Conservation (phyloP, 192 early-diverging fungal species). For the Backusella australiensis region DNA sequence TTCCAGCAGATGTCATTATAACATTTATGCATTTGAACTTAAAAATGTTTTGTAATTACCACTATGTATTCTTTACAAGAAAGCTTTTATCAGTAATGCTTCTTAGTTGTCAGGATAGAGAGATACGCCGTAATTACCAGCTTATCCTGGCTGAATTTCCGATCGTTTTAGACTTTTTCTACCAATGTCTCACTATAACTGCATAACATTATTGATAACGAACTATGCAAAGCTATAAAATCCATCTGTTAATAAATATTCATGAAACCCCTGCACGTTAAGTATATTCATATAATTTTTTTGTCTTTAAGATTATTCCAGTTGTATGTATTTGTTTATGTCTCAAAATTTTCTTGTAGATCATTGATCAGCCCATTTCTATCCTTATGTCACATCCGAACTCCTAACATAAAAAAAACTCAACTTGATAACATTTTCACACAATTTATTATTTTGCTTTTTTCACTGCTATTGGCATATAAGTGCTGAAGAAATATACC, state of each 20-base stretch:
- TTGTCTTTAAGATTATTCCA: not conserved
- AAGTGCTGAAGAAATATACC: not conserved
- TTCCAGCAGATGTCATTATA: not conserved
- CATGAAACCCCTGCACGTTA: not conserved
- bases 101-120: not conserved
- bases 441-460: not conserved
- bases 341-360: not conserved
- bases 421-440: not conserved
- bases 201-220: not conserved
- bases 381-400: not conserved
- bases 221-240: not conserved
- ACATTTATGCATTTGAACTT: not conserved
- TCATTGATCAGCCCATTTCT: not conserved
- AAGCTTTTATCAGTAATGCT: not conserved
- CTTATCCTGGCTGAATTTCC: not conserved
- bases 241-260: not conserved
- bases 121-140: not conserved
- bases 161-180: not conserved
- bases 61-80: not conserved
- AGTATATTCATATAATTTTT: not conserved
- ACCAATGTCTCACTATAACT: not conserved
- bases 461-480: not conserved
- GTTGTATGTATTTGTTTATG: not conserved
- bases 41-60: not conserved
- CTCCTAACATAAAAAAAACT: not conserved